These are phyloP conservation scores for Mycena rosella DNA, from an alignment of 768 basidiomycete genomes.

Conservation along the genomic window DNA sequence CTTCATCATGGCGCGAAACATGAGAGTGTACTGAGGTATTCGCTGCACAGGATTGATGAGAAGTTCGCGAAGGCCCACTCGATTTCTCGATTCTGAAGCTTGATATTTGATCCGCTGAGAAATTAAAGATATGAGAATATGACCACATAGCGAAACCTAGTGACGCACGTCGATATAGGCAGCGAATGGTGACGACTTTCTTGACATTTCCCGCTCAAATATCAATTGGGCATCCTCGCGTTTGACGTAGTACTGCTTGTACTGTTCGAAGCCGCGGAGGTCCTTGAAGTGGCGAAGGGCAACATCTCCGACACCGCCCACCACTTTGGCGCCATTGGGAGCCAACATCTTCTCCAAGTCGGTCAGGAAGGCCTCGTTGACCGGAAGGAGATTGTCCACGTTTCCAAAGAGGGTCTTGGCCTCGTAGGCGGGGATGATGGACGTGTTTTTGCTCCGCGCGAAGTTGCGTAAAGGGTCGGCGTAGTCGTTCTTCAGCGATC, in stretches of 20 bases:
- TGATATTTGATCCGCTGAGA: constrained; percentile 89
- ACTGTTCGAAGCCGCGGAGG: constrained; percentile 88
- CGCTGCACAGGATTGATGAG: constrained; percentile 98
- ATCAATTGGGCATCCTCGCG: constrained; percentile 93
- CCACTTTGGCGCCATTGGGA: constrained; percentile 66
- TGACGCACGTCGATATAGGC: constrained; percentile 87
- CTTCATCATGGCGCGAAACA: constrained; percentile 94
- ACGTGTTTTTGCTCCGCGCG: constrained; percentile 84
- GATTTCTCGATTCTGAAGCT: constrained; percentile 77
- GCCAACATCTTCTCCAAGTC: constrained; percentile 86
- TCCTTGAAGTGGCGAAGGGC: constrained; percentile 90
- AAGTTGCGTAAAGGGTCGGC: constrained; percentile 93
- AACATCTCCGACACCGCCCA: constrained; percentile 86
- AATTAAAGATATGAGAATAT: constrained; percentile 30
- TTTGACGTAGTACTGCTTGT: constrained; percentile 91
- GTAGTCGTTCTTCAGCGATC: constrained; percentile 87
- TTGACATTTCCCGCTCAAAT: constrained; percentile 86
- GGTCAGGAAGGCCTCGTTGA: constrained; percentile 88
- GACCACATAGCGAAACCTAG: constrained; percentile 10
- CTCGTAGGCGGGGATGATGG: constrained; percentile 90
- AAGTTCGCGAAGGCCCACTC: constrained; percentile 90
- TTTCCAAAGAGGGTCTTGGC: constrained; percentile 96
- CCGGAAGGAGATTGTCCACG: constrained; percentile 87
- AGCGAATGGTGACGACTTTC: constrained; percentile 84
- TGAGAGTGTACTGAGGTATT: constrained; percentile 92